Base-by-base conservation (phyloP, 1,284 basidiomycete genomes). In the Trichosporon ovoides region DNA sequence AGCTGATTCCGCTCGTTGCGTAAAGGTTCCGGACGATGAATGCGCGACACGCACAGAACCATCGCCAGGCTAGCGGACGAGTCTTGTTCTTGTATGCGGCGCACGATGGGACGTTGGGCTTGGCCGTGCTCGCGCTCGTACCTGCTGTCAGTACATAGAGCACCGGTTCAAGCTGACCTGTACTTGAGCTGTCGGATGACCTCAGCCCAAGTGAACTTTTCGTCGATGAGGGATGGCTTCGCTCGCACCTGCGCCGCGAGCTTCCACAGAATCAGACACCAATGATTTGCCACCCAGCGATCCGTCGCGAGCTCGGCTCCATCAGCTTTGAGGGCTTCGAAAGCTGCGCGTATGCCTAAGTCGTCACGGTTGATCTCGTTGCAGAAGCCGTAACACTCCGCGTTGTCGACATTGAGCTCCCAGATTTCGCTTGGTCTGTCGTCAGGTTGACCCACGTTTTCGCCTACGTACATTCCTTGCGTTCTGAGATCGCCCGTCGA, bases 191-290 rank as follows among this genome's bases (percentile, higher is more conserved):
- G 95, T 12, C 83, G 78, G 38, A 91, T 82, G 2, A 91, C 85
- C 72, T 89, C 87, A 7, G 78, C 71, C 85, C 87, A 93, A 61
- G 82, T 85, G 91, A 92, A 97, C 54, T 81, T 78, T 35, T 81
- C 72, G 10, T 69, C 64, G 67, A 87, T 85, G 38, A 80, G 77
- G 24, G 81, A 72, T 0, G 91, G 91, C 62, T 88, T 83, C 4
- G 91, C 80, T 37, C 82, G 81, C 0, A 86, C 85, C 80, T 91
- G 84, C 3, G 88, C 87, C 1, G 92, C 89, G 11, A 97, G 77
- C 75, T 98, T 98, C 96, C 96, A 98, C 7, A 98, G 80, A 40
- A 98, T 85, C 43, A 94, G 77, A 5, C 79, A 72, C 89, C 91
- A 98, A 67, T 97, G 93, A 68, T 97, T 96, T 37, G 88, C 82